Conservation (phyloP, 352 stramenopile genomes). For the Pythium pyrilobum region DNA sequence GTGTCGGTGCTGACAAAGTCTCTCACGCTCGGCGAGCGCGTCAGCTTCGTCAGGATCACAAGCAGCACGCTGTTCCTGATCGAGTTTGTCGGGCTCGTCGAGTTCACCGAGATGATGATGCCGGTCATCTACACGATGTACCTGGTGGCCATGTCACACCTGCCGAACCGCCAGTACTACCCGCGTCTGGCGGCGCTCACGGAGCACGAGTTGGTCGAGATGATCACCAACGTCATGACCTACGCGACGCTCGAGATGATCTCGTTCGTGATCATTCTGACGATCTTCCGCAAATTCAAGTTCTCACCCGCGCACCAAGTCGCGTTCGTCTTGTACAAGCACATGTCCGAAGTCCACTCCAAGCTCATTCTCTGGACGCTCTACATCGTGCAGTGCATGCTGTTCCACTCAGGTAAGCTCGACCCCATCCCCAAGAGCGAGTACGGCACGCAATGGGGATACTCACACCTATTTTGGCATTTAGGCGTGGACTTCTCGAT, state of each 20-base stretch:
- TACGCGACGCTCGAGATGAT: conserved; percentile 10
- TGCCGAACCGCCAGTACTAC: conserved; percentile 15
- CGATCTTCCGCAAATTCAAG: conserved; percentile 1
- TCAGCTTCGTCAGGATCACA: not conserved
- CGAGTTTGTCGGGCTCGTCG: conserved; percentile 17
- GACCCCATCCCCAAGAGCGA: too few relatives aligned
- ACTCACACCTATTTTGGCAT: too few relatives aligned
- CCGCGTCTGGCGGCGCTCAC: not conserved
- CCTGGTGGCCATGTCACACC: conserved; percentile 1
- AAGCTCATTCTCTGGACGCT: conserved; percentile 33
- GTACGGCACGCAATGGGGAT: too few relatives aligned
- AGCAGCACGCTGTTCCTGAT: conserved; percentile 9
- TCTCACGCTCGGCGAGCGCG: conserved; percentile 9
- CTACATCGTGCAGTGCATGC: conserved; percentile 32
- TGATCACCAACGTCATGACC: not conserved
- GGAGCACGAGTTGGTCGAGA: not conserved
- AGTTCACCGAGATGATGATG: conserved; percentile 21
- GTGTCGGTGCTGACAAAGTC: not conserved
- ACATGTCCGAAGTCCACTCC: conserved; percentile 20
- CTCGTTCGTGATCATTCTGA: conserved; percentile 7
- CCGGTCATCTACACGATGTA: conserved; percentile 16
- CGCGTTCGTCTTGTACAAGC: conserved; percentile 28
- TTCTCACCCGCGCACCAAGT: conserved; percentile 26
- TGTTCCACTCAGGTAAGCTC: conserved; percentile 22
- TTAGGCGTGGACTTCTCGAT: conserved; percentile 10